These are phyloP conservation scores for Penicillium odoratum DNA, from an alignment of 495 filamentous ascomycete species.

Conservation along the genomic window DNA sequence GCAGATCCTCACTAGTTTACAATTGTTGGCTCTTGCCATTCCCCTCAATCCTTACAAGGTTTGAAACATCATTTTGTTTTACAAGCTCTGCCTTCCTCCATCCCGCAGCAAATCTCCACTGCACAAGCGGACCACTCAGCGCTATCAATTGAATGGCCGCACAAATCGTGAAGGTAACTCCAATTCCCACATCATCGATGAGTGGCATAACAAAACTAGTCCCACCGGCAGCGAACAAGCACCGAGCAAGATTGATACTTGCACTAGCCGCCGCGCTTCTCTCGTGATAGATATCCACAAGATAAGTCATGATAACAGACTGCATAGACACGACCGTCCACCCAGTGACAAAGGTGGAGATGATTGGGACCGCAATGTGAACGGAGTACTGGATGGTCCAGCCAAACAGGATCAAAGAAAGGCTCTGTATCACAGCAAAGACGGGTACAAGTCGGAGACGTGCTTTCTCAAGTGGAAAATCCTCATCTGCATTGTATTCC, in stretches of 20 bases:
- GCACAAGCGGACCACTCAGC: constrained; percentile 36
- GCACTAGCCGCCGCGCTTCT: constrained; percentile 63
- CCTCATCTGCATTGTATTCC: neutral
- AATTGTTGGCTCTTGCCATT: no score
- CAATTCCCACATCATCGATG: constrained; percentile 58
- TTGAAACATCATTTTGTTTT: neutral
- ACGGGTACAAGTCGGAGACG: constrained; percentile 45
- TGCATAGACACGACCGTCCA: constrained; percentile 51
- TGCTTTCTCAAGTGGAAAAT: constrained; percentile 51
- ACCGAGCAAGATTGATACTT: constrained; percentile 66
- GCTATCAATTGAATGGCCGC: constrained; percentile 38
- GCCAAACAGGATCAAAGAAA: constrained; percentile 52
- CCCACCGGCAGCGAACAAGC: constrained; percentile 63
- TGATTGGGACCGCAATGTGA: constrained; percentile 53
- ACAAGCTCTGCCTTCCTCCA: constrained; percentile 29
- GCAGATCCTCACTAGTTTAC: no score
- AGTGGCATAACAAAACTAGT: constrained; percentile 63
- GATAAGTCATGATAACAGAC: constrained; percentile 39
- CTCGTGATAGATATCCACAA: constrained; percentile 64
- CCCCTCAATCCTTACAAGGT: no score
- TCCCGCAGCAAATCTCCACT: constrained; percentile 38
- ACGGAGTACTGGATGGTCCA: constrained; percentile 56
- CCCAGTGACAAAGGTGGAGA: constrained; percentile 60
- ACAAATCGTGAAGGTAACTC: constrained; percentile 40
- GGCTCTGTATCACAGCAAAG: constrained; percentile 40